Conservation (phyloP, 441 rosid genomes). For the Populus hybrid region DNA sequence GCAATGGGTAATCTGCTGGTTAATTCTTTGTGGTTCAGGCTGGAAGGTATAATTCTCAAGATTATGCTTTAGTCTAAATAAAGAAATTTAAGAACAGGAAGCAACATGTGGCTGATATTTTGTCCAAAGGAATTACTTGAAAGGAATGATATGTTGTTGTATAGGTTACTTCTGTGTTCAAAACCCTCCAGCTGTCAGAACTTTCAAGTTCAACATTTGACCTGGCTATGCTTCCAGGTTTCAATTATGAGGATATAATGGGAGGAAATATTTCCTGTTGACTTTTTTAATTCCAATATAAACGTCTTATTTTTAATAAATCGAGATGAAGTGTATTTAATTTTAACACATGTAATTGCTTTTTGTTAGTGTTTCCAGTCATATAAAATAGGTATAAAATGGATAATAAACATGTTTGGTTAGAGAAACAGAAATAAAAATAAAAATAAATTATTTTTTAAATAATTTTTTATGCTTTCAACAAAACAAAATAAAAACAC, state of each 20-base stretch:
- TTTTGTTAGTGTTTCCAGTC: too few species aligned
- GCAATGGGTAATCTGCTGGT: neutral
- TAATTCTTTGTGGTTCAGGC: neutral
- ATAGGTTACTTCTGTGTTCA: neutral
- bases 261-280: neutral
- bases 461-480: neutral
- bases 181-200: neutral
- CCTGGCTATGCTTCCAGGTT: neutral
- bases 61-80: neutral
- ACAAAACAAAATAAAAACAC: too few species aligned
- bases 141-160: neutral
- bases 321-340: neutral
- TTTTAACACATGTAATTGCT: too few species aligned
- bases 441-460: too few species aligned
- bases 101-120: neutral
- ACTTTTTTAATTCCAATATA: neutral
- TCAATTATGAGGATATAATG: neutral
- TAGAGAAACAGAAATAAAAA: neutral
- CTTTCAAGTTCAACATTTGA: neutral
- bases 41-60: neutral
- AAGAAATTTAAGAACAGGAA: neutral
- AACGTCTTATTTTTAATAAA: neutral
- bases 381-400: too few species aligned
- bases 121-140: neutral
- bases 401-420: neutral